Evolutionary conservation across 495 filamentous ascomycete species (phyloP), one percentile per base, ranked within the genome.

Genomic region (Terfezia claveryi): DNA sequence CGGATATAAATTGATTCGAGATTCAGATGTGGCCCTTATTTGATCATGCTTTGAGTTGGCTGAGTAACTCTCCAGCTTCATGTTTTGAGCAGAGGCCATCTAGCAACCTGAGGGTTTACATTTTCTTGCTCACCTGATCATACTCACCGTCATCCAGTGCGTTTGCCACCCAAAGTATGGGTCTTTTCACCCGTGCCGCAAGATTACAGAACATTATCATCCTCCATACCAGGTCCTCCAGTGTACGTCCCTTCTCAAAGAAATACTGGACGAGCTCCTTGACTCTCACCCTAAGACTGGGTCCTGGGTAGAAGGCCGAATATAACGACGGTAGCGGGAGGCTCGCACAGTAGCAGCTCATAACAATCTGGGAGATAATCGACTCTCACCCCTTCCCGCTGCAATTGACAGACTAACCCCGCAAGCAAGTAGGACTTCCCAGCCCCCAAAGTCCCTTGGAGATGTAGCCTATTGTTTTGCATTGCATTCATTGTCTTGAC

Each of bases 351-450:
- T 16, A 44, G 16, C 10, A 44, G 38, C 38, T 27, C 52, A 10
- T 36, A 14, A 32, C 53, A 55, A 46, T 55, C 53, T 1, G 53
- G 53, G 8, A 55, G 37, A 5, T 55, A 55, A 12, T 49, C 53
- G 10, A 55, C 53, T 11, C 16, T 10, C n/a, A 11, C 1, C 8
- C 53, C 53, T 11, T 11, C n/a, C 36, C 17, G 41, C 9, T 12
- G 16, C 14, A 55, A 23, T 8, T 8, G 8, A 55, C 32, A 16
- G 36, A 46, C 53, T 8, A 55, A 2, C 23, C 36, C 53, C 16
- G 53, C 53, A 36, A 55, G 32, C 9, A 55, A 17, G 23, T 55
- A 23, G 1, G 53, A 55, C 37, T 55, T 55, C 11, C 53, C 53
- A 41, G 32, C 9, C 8, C 53, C 53, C 12, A 49, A 16, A 46